These are phyloP conservation scores for Pseudotulostoma volvatum DNA, from an alignment of 495 filamentous ascomycete genomes.

Conservation along the genomic window DNA sequence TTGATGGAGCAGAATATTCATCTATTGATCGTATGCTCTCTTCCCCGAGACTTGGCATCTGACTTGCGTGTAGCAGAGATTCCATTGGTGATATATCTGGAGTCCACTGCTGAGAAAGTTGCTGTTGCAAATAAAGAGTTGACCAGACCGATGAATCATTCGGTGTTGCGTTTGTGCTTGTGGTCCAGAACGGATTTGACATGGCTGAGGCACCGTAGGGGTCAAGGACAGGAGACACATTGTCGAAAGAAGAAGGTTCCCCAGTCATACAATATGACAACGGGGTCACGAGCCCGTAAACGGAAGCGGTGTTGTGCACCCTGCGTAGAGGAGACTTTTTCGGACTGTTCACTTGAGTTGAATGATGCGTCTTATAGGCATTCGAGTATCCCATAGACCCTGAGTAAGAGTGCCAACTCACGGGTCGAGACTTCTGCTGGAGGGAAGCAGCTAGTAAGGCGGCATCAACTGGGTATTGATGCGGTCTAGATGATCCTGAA, in stretches of 20 bases:
- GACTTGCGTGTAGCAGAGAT: background rate
- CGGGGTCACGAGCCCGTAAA: slow-evolving; percentile 3
- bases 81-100: background rate
- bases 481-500: slow-evolving; percentile 4
- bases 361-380: background rate
- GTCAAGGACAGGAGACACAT: background rate
- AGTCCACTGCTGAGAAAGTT: background rate
- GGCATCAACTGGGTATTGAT: slow-evolving; percentile 17
- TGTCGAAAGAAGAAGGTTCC: background rate
- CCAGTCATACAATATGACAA: background rate
- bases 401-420: slow-evolving; percentile 54
- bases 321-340: background rate
- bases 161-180: background rate
- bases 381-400: slow-evolving; percentile 21
- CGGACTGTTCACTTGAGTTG: background rate
- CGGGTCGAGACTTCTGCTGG: slow-evolving; percentile 34
- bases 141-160: background rate
- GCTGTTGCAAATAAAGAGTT: background rate
- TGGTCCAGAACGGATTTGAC: background rate
- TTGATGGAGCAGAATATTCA: slow-evolving; percentile 35
- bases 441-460: slow-evolving; percentile 24
- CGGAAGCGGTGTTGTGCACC: background rate
- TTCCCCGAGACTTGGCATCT: slow-evolving; percentile 11
- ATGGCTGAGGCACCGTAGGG: background rate
- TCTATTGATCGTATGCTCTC: slow-evolving; percentile 26